Base-by-base conservation (phyloP, 129 eudicot genomes). In the Daucus carota region DNA sequence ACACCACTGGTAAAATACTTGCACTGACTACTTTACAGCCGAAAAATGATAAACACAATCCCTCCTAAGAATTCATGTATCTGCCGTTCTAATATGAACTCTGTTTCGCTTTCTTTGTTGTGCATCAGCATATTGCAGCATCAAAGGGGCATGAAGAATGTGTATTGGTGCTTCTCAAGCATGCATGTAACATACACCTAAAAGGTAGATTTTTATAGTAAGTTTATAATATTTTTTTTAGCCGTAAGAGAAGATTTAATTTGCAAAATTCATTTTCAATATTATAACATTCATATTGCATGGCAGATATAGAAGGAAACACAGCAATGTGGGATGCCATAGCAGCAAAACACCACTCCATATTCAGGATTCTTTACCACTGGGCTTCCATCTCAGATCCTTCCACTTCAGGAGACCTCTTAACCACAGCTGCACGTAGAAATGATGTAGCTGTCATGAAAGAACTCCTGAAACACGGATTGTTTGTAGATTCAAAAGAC, bases 81-180 rank as follows among this genome's bases (percentile, higher is more conserved):
- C 65, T n/a, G 65, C 32, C 5, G 3, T 57, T 9, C 13, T 54
- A 8, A 54, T 34, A 31, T 67, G 44, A 29, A 18, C 13, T 67
- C 33, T 41, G 40, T 42, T 77, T 24, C 74, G 33, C 29, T 52
- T 33, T 80, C 57, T 68, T 18, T 67, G 42, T 13, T 13, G 8
- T 68, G 75, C 46, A 50, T 75, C 90, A 92, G 98, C 98, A 92
- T 78, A 88, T 90, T 72, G 94, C 98, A 78, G 96, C 96, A 73
- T 82, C 92, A 44, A 92, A 79, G 80, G 98, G 98, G 73, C 93
- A 92, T 82, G 96, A 92, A 90, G 98, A 92, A 60, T 90, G 98
- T 76, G 96, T 92, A 28, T 69, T 90, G 76, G 94, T 90, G 40
- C 98, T 92, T 57, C 92, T 92, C 28, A 92, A 87, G 73, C 94